Evolutionary conservation across 2,329 filamentous ascomycete species (phyloP).

Genomic region (Colletotrichum orbiculare): DNA sequence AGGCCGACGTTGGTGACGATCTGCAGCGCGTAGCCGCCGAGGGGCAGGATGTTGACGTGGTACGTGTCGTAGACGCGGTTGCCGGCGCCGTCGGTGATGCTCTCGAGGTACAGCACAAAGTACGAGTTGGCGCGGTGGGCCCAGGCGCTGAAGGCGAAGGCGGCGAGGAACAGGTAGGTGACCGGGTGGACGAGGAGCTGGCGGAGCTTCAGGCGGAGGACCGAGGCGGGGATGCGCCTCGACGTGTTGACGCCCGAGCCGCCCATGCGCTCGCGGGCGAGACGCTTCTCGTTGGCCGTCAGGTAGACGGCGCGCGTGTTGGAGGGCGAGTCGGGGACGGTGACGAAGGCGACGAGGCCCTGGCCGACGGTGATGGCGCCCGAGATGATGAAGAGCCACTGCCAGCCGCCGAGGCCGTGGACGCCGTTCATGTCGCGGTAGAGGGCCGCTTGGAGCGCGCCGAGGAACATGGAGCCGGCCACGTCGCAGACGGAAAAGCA

Average conservation of each 20-base stretch:
- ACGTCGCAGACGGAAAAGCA: slow-evolving; percentile 57
- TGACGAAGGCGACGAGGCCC: slow-evolving; percentile 51
- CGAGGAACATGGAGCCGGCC: slow-evolving; percentile 56
- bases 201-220: slow-evolving; percentile 42
- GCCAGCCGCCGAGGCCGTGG: slow-evolving; percentile 54
- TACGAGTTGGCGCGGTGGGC: slow-evolving; percentile 46
- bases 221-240: slow-evolving; percentile 40
- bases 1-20: slow-evolving; percentile 49
- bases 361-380: slow-evolving; percentile 55
- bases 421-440: slow-evolving; percentile 54
- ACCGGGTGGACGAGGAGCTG: slow-evolving; percentile 44
- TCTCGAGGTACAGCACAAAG: slow-evolving; percentile 49
- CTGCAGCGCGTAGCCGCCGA: slow-evolving; percentile 46
- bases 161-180: slow-evolving; percentile 45
- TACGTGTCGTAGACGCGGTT: slow-evolving; percentile 44
- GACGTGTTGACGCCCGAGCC: slow-evolving; percentile 44
- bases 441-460: slow-evolving; percentile 55
- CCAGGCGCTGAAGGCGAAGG: slow-evolving; percentile 46
- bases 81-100: slow-evolving; percentile 41
- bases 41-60: slow-evolving; percentile 46
- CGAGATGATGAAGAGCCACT: slow-evolving; percentile 59
- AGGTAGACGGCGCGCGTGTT: slow-evolving; percentile 46
- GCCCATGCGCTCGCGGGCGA: slow-evolving; percentile 43
- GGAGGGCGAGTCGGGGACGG: slow-evolving; percentile 48
- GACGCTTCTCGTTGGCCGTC: slow-evolving; percentile 42